These are phyloP conservation scores for Hygrocybe punicea DNA, from an alignment of 768 basidiomycete species.

Conservation along the genomic window DNA sequence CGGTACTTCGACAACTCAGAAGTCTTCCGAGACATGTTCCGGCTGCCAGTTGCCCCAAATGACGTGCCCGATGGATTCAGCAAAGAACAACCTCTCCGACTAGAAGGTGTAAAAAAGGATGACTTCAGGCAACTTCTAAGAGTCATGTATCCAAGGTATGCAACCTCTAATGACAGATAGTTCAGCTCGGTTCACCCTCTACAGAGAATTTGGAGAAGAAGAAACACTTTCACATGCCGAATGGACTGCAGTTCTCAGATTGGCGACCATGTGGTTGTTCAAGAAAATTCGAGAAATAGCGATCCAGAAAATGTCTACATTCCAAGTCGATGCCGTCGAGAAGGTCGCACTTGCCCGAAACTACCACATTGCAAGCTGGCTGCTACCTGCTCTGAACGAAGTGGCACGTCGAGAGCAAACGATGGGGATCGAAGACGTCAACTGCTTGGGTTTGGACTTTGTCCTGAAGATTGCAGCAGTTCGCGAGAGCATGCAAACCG, in stretches of 20 bases:
- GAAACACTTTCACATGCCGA: conserved; percentile 24
- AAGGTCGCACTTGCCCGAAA: conserved; percentile 30
- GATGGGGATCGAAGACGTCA: conserved; percentile 25
- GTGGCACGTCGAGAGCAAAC: conserved; percentile 23
- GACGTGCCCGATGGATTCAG: conserved; percentile 16
- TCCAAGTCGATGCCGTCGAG: conserved; percentile 19
- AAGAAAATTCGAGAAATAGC: conserved; percentile 26
- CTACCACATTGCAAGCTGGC: conserved; percentile 34
- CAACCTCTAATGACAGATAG: neutral
- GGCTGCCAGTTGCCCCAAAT: conserved; percentile 16
- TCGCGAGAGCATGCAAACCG: too few species aligned
- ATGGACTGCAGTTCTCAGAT: conserved; percentile 35
- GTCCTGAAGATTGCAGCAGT: conserved; percentile 21
- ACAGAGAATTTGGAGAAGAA: neutral
- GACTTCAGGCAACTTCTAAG: conserved; percentile 27
- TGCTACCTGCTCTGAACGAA: conserved; percentile 27
- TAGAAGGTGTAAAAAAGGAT: conserved; percentile 18
- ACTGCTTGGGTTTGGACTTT: conserved; percentile 25
- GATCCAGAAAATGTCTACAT: conserved; percentile 18
- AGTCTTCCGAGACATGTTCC: conserved; percentile 26
- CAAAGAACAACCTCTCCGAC: conserved; percentile 23
- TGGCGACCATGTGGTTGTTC: conserved; percentile 35
- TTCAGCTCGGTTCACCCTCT: neutral
- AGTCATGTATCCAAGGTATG: conserved; percentile 27
- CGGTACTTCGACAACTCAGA: conserved; percentile 24